phyloP scores from a whole-genome alignment of 2,329 filamentous ascomycete genomes.

The Ophiocordyceps camponoti-leonardi region DNA sequence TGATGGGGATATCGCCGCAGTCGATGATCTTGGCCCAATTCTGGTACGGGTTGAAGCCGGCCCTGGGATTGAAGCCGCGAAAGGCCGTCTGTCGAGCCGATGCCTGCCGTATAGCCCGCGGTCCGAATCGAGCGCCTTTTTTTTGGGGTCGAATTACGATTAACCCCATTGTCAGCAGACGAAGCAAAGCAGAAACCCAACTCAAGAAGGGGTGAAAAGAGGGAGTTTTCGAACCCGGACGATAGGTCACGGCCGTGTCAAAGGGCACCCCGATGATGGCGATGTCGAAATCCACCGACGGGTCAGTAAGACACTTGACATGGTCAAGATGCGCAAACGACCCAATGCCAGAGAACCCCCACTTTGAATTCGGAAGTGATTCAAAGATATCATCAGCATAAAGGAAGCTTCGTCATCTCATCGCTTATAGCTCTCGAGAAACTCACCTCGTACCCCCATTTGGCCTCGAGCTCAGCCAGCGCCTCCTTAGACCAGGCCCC shows the following conservation, averaged over 20 bases:
- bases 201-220: not conserved
- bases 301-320: constrained; percentile 51
- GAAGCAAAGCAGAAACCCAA: no score
- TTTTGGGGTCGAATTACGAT: no score
- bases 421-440: not conserved
- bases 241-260: constrained; percentile 55
- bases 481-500: constrained; percentile 31
- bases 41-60: constrained; percentile 68
- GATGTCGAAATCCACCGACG: constrained; percentile 48
- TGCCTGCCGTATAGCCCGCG: constrained; percentile 70
- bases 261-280: constrained; percentile 58
- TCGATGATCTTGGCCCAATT: constrained; percentile 71
- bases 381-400: not conserved
- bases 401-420: no score
- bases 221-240: constrained; percentile 33
- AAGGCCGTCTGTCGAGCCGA: constrained; percentile 66
- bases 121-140: constrained; percentile 66
- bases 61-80: constrained; percentile 65
- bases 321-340: constrained; percentile 57
- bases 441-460: constrained; percentile 40
- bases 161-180: not conserved
- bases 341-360: constrained; percentile 52
- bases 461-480: constrained; percentile 32
- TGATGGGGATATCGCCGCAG: constrained; percentile 80
- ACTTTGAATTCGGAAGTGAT: constrained; percentile 8